Evolutionary conservation across 306 rosid genomes (phyloP).

Genomic region (Coriaria nepalensis): DNA sequence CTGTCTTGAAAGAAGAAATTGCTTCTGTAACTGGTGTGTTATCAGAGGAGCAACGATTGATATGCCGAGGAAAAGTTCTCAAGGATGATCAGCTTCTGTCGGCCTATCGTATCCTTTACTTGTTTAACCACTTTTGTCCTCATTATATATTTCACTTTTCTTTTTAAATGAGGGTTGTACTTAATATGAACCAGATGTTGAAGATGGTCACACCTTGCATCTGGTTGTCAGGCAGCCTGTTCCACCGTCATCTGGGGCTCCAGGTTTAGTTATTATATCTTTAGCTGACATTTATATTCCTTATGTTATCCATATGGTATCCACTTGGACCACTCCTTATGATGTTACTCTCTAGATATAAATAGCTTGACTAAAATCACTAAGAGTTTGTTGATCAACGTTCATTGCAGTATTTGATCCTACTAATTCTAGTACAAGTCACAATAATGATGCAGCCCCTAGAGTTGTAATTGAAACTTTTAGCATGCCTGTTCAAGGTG

Average conservation of each 20-base stretch:
- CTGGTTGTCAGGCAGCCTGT: constrained; percentile 81
- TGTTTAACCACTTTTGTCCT: not conserved
- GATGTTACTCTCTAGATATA: not conserved
- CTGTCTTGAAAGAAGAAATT: constrained; percentile 48
- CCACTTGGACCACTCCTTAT: not conserved
- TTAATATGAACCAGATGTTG: constrained; percentile 72
- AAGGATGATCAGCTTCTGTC: constrained; percentile 59
- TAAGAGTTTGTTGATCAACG: constrained; percentile 14
- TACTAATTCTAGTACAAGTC: constrained; percentile 49
- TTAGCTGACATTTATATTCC: not conserved
- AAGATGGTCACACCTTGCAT: constrained; percentile 98
- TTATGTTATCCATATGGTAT: not conserved
- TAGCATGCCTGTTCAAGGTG: constrained; percentile 76
- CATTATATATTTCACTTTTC: not conserved
- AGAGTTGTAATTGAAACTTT: constrained; percentile 86
- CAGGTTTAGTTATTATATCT: constrained; percentile 39
- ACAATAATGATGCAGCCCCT: constrained; percentile 54
- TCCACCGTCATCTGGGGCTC: constrained; percentile 43
- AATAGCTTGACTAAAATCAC: not conserved
- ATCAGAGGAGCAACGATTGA: constrained; percentile 46
- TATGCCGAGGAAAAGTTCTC: constrained; percentile 58
- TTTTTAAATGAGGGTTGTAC: constrained; percentile 9
- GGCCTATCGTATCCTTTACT: constrained; percentile 46
- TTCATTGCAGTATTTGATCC: constrained; percentile 56
- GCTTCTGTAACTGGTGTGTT: constrained; percentile 54